These are phyloP conservation scores for Leccinum arenicola DNA, from an alignment of 768 basidiomycete species.

Conservation along the genomic window DNA sequence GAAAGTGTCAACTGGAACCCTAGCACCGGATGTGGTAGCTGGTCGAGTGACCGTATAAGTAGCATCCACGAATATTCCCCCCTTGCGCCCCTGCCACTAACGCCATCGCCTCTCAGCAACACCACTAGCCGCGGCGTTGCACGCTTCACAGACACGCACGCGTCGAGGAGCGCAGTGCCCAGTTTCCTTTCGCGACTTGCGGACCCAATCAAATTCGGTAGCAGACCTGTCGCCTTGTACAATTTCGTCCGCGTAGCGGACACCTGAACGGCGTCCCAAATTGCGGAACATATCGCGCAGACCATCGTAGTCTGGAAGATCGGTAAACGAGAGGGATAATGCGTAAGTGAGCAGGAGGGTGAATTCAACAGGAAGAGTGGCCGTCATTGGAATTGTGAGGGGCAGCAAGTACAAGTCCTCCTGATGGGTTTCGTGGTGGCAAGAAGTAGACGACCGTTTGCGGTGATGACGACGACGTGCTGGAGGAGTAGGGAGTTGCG, in stretches of 20 bases:
- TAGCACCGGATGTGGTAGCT: not conserved
- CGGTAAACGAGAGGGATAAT: conserved; percentile 80
- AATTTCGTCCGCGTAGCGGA: conserved; percentile 35
- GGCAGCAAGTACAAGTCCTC: conserved; percentile 9
- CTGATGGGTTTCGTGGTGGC: conserved; percentile 14
- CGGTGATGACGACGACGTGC: conserved; percentile 16
- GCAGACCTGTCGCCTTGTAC: conserved; percentile 15
- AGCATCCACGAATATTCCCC: conserved; percentile 7
- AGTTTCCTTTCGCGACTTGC: conserved; percentile 31
- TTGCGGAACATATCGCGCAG: conserved; percentile 69
- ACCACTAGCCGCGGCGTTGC: conserved; percentile 29
- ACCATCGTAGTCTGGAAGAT: conserved; percentile 86
- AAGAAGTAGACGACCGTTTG: conserved; percentile 18
- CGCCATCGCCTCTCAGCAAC: conserved; percentile 26
- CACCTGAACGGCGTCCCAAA: conserved; percentile 50
- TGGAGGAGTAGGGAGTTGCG: conserved; percentile 17
- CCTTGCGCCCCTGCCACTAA: conserved; percentile 8
- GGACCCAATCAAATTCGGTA: conserved; percentile 46
- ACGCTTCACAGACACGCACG: conserved; percentile 34
- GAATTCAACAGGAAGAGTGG: conserved; percentile 78
- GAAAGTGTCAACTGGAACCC: conserved; percentile 1
- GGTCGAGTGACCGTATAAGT: not conserved
- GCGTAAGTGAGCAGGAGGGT: conserved; percentile 77
- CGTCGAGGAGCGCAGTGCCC: conserved; percentile 24
- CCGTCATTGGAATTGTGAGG: conserved; percentile 54